Evolutionary conservation across 768 basidiomycete genomes (phyloP).

Genomic region (Mycena chlorophos): DNA sequence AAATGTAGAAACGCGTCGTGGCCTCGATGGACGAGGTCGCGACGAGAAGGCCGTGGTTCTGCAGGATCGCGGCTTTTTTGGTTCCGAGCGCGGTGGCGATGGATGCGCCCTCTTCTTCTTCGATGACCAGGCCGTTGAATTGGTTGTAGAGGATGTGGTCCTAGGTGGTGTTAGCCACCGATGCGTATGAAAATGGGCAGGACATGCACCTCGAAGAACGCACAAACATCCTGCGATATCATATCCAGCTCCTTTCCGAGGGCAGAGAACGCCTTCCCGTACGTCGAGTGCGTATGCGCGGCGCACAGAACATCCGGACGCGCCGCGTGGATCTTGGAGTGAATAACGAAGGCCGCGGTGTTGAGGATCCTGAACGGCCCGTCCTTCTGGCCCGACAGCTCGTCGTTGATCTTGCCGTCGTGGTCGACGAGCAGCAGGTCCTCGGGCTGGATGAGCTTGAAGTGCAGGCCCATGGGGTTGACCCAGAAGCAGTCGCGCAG

Average conservation of each 20-base stretch:
- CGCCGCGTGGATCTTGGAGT: constrained; percentile 46
- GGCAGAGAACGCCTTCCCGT: constrained; percentile 51
- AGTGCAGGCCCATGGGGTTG: constrained; percentile 48
- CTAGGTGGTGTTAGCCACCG: neutral
- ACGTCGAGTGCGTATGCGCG: constrained; percentile 49
- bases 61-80: constrained; percentile 43
- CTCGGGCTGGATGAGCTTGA: constrained; percentile 43
- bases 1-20: constrained; percentile 41
- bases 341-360: constrained; percentile 37
- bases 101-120: constrained; percentile 42
- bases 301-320: constrained; percentile 49
- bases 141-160: constrained; percentile 45
- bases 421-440: constrained; percentile 50
- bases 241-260: constrained; percentile 44
- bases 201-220: constrained; percentile 35
- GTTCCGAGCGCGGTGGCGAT: constrained; percentile 46
- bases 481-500: constrained; percentile 47
- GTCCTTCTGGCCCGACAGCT: constrained; percentile 25
- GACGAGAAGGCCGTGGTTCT: constrained; percentile 45
- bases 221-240: constrained; percentile 45
- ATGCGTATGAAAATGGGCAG: constrained; percentile 1
- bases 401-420: constrained; percentile 21
- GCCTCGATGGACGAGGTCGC: constrained; percentile 44
- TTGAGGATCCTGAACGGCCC: constrained; percentile 26
- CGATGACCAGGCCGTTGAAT: constrained; percentile 51